Evolutionary conservation across 1,139 yeast genomes (phyloP), one percentile per base, ranked within the genome.

Genomic region (Dujonia santamariae): DNA sequence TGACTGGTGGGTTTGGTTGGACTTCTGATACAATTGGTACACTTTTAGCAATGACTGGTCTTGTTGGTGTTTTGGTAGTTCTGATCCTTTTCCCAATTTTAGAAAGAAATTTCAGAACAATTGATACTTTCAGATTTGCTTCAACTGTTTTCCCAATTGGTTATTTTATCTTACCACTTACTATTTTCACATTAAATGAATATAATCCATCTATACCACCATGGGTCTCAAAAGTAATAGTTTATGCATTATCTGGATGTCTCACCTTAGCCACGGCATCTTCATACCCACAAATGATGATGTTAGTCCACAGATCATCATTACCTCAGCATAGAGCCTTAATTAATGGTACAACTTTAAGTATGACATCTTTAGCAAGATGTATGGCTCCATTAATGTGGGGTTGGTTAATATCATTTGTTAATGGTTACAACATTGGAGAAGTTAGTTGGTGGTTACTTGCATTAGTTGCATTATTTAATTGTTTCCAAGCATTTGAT

Each of bases 361-460:
- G 75, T 38, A 61, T 73, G 31, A 61, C 72, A 15, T 70, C 85
- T 1, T 55, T 72, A 26, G 80, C 84, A 0, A 54, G 85, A 41
- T 78, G 75, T 37, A 30, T 74, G 1, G 85, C 80, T 3, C 86
- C 86, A 0, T 52, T 78, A 13, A 26, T 63, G 2, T 78, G 82
- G 80, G 85, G 85, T 8, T 58, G 55, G 34, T 46, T 79, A 28
- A 76, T 78, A 71, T 61, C 80, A 2, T 59, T 59, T 42, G 67
- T 71, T 18, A 73, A 75, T 42, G 51, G 48, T n/a, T 44, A 53
- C 21, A 59, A 64, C 8, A 51, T 63, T 28, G 77, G 70, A 0
- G 73, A 75, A 56, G 40, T 75, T 5, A 69, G 80, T 1, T 79
- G 83, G 82, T 65, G 65, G 54, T 37, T 61, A 2, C 51, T 72